Conservation (phyloP, 2,329 filamentous ascomycete genomes). For the Monilinia vaccinii-corymbosi region DNA sequence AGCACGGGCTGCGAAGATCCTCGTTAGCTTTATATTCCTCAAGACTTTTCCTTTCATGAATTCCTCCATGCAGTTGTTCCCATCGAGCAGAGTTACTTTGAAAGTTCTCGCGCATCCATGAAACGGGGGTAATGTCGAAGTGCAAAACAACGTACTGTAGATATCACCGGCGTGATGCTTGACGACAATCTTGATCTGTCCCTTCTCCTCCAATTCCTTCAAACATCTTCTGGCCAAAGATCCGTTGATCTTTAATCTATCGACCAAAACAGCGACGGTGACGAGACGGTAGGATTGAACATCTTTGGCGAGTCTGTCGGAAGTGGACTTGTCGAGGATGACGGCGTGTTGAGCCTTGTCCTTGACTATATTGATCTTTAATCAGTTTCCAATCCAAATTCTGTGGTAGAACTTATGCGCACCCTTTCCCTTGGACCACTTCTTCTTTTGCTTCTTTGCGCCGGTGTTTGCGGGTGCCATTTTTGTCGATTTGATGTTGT, state of each 20-base stretch:
- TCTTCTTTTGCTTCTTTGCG: conserved; percentile 77
- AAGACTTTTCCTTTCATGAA: background rate
- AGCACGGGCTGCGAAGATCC: conserved; percentile 44
- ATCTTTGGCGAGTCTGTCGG: conserved; percentile 99
- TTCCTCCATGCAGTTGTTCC: too few relatives aligned
- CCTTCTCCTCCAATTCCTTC: conserved; percentile 92
- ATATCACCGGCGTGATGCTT: conserved; percentile 96
- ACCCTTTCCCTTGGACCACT: conserved; percentile 50
- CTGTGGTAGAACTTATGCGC: conserved; percentile 26
- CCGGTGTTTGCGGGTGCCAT: conserved; percentile 48
- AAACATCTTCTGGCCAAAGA: conserved; percentile 87
- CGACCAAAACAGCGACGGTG: conserved; percentile 96
- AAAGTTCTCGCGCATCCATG: background rate
- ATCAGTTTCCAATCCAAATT: conserved; percentile 3
- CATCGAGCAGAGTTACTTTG: background rate
- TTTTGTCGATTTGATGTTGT: conserved; percentile 13
- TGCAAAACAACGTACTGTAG: conserved; percentile 63
- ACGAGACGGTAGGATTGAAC: conserved; percentile 99
- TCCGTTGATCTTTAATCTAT: conserved; percentile 99
- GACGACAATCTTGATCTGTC: conserved; percentile 96
- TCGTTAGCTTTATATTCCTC: background rate
- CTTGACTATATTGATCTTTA: conserved; percentile 64
- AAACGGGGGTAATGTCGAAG: background rate
- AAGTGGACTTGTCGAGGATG: conserved; percentile 94
- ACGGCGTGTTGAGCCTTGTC: conserved; percentile 99